Evolutionary conservation across 176 grass and related monocot species (phyloP).

Genomic region (Alloteropsis semialata): DNA sequence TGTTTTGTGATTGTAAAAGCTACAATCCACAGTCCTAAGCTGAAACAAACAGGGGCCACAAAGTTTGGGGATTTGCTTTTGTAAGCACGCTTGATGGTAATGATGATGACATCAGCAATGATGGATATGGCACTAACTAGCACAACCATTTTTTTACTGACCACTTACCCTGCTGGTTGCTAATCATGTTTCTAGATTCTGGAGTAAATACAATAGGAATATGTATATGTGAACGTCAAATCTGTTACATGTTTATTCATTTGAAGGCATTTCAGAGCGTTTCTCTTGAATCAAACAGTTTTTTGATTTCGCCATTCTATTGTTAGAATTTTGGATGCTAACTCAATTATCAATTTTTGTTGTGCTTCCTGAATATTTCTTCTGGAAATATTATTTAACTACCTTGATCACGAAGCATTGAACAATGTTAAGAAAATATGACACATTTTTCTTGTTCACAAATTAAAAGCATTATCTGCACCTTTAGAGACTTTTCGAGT

Average conservation of each 20-base stretch:
- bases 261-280: too few species aligned
- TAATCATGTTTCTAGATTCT: not conserved
- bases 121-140: too few species aligned
- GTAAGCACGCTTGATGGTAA: not conserved
- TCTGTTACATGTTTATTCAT: too few species aligned
- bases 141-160: not conserved
- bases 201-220: not conserved
- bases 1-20: too few species aligned
- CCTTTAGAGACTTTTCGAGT: slow-evolving; percentile 46
- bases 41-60: too few species aligned
- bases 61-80: not conserved
- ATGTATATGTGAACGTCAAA: not conserved
- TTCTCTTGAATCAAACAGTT: too few species aligned
- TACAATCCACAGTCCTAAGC: too few species aligned
- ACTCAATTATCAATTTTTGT: too few species aligned
- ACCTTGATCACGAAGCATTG: not conserved
- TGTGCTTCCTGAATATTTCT: too few species aligned
- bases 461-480: not conserved
- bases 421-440: not conserved
- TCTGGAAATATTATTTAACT: too few species aligned
- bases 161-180: not conserved
- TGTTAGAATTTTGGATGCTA: too few species aligned
- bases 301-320: too few species aligned
- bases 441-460: not conserved
- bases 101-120: not conserved